phyloP scores from a whole-genome alignment of 75 land plant species.

The Selaginella moellendorffii region DNA sequence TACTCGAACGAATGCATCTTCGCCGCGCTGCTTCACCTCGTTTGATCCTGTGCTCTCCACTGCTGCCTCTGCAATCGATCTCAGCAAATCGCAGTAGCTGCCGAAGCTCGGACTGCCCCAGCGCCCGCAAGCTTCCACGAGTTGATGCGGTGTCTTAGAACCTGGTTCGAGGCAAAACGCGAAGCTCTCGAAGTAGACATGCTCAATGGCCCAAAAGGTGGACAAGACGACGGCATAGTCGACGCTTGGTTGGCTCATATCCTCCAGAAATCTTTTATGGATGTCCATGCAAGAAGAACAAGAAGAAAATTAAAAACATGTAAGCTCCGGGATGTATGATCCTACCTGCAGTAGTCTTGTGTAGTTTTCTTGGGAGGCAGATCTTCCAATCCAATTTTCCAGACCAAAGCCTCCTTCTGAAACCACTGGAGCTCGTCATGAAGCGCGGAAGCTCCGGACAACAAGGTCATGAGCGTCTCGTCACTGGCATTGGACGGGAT shows the following conservation, averaged over 20 bases:
- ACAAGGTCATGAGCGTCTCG: not conserved
- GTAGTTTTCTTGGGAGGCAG: conserved; percentile 32
- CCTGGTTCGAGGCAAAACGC: conserved; percentile 48
- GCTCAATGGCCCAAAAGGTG: conserved; percentile 77
- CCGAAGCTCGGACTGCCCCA: conserved; percentile 74
- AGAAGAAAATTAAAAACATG: not conserved
- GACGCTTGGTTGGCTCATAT: conserved; percentile 30
- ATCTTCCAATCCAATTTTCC: conserved; percentile 28
- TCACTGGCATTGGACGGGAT: conserved; percentile 37
- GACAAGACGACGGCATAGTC: conserved; percentile 44
- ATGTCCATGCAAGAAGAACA: conserved; percentile 10
- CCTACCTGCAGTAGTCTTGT: conserved; percentile 53
- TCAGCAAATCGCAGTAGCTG: conserved; percentile 28
- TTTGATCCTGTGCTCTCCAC: conserved; percentile 29
- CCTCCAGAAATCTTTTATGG: conserved; percentile 39
- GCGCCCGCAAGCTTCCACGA: conserved; percentile 54
- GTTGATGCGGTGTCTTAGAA: conserved; percentile 48
- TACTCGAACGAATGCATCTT: not conserved
- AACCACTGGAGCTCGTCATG: conserved; percentile 71
- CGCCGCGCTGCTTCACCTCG: conserved; percentile 33
- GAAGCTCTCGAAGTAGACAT: conserved; percentile 67
- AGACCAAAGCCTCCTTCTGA: conserved; percentile 46
- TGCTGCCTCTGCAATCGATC: conserved; percentile 45
- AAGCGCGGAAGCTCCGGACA: conserved; percentile 22
- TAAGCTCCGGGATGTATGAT: not conserved